Evolutionary conservation across 2,329 filamentous ascomycete species (phyloP), one percentile per base, ranked within the genome.

Genomic region (Botrytis deweyae): DNA sequence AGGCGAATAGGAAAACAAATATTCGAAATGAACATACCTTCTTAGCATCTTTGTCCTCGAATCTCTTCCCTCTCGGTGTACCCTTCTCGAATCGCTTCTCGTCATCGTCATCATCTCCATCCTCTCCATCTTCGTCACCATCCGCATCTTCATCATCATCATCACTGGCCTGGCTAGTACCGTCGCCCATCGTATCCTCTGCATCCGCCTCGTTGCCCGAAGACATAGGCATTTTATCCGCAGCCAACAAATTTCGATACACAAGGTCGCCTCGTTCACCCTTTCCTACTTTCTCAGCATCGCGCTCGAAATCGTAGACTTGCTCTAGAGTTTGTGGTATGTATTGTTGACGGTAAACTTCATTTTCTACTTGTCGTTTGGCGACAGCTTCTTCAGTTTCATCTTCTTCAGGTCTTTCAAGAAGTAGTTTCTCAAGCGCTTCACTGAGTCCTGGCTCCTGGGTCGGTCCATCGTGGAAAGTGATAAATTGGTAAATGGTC

Each of bases 261-360:
- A 97, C 89, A 0, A 98, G 86, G n/a, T 92, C 90, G 20, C 89
- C 88, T 33, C 91, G 93, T 76, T 92, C 87, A 8, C 94, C 94
- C 62, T 90, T 87, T 12, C 89, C 89, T 36, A 97, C 88, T 81
- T 90, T 91, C 78, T 93, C 91, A 2, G 91, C 93, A 78, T 98
- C 96, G 78, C 95, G 92, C 83, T 98, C 96, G 69, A 97, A 91
- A 81, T 99, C 95, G 82, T 98, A 98, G 7, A 99, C 95, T 80
- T 99, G 94, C 78, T 98, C 93, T 62, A 99, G 87, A 0, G 93
- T 98, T 82, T 97, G 95, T 0, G 96, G 96, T 70, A 99, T 98
- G 82, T 97, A 99, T 82, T 98, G 94, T 80, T 97, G 92, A 79
- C 95, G 89, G 85, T 98, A 99, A 9, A 98, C 96, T 77, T 96